Base-by-base conservation (phyloP, 2,329 filamentous ascomycete genomes). In the Ophiosphaerella korrae region DNA sequence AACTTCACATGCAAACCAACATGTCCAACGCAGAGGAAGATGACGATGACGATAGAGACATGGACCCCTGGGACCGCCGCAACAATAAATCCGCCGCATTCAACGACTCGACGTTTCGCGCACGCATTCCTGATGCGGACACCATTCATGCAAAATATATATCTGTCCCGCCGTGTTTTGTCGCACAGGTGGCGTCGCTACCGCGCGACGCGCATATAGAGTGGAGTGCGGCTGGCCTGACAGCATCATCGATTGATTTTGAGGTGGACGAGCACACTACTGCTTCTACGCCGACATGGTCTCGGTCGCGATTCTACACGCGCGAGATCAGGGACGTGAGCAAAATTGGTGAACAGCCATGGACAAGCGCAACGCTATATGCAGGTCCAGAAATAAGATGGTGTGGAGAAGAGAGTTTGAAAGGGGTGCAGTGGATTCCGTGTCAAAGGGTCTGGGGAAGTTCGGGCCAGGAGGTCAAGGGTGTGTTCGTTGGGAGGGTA, bases 201-300 rank as follows among this genome's bases (percentile, higher is more conserved):
- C 94, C 94, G 1, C 83, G 90, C 16, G 79, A 77, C 13, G 88
- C 88, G 24, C 80, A 80, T 33, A 84, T 97, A 9, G 94, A 99
- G 76, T 99, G 93, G 92, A 88, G 90, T 60, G 87, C 88, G 50
- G 68, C 84, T 3, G 89, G 90, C 0, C 72, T 88, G 6, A 50
- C 59, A 0, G 37, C 38, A 12, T 5, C 26, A 5, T 39, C 40
- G 1, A 41, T 58, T 37, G 16, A 33, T 2, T 39, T 33, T 16
- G 12, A 23, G 7, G 37, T 23, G 3, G 9, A 32, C 47, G 13
- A 9, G 4, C 5, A 39, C 50, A 0, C 23, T 7, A 52, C 44
- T 3, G 31, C 24, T 2, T 46, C 47, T 7, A 7, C 40, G 2
- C 43, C 53, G 8, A 12, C 26, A 14, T 7, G n/a, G 7, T 40